A percentile compares a stretch with the other conserved stretches of the same genome.
phyloP scores from a whole-genome alignment of 495 filamentous ascomycete species.

The Aspergillus funiculosus region DNA sequence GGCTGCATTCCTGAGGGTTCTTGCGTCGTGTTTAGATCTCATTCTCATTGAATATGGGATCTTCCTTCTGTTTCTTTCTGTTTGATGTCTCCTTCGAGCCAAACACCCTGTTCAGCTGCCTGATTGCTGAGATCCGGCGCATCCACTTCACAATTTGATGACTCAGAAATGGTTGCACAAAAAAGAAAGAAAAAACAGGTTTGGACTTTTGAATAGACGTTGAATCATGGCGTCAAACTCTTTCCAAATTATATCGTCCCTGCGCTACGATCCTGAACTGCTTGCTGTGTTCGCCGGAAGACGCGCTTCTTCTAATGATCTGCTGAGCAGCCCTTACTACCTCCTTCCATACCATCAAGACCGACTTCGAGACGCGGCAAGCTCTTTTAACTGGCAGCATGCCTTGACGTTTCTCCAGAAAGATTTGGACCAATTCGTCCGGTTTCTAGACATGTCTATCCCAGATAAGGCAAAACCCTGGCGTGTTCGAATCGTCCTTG shows the following conservation, averaged over 20 bases:
- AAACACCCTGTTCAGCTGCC: too few species aligned
- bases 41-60: too few species aligned
- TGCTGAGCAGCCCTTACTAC: slow-evolving; percentile 63
- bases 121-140: too few species aligned
- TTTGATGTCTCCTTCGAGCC: too few species aligned
- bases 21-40: too few species aligned
- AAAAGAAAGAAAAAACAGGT: slow-evolving; percentile 3
- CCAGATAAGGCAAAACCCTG: slow-evolving; percentile 33
- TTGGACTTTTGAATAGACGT: background rate
- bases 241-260: slow-evolving; percentile 65
- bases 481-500: slow-evolving; percentile 52
- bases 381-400: slow-evolving; percentile 56
- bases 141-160: slow-evolving; percentile 8
- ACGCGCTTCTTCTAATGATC: slow-evolving; percentile 32
- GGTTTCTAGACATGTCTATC: slow-evolving; percentile 32
- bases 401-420: slow-evolving; percentile 29
- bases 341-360: slow-evolving; percentile 78
- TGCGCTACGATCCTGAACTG: slow-evolving; percentile 68
- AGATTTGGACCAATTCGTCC: slow-evolving; percentile 24
- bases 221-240: slow-evolving; percentile 8
- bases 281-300: slow-evolving; percentile 31
- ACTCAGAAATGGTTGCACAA: slow-evolving; percentile 7
- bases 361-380: slow-evolving; percentile 69
- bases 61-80: background rate
- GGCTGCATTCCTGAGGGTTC: too few species aligned